phyloP scores from a whole-genome alignment of 495 filamentous ascomycete species.

The Rostrohypoxylon terebratum region DNA sequence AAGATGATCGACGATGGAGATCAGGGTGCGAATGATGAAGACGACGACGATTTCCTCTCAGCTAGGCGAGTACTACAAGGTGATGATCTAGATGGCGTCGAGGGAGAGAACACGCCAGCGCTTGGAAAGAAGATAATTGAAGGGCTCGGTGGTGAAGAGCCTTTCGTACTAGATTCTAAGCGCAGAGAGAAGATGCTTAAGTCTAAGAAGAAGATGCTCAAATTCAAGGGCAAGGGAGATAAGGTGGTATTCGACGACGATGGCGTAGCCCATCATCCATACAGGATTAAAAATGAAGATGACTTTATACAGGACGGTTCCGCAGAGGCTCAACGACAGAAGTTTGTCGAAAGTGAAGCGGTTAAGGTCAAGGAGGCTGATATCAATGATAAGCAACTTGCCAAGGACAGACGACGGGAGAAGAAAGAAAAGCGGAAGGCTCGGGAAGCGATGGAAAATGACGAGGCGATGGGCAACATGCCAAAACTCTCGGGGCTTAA shows the following conservation, averaged over 20 bases:
- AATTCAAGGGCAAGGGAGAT: constrained; percentile 84
- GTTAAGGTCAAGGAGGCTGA: constrained; percentile 81
- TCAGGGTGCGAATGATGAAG: constrained; percentile 54
- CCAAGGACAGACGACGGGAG: constrained; percentile 81
- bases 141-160: constrained; percentile 66
- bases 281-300: constrained; percentile 87
- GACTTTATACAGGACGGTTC: constrained; percentile 79
- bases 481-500: constrained; percentile 47
- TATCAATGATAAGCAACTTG: constrained; percentile 81
- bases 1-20: constrained; percentile 81
- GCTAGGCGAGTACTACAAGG: constrained; percentile 84
- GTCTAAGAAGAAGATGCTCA: constrained; percentile 92
- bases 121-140: constrained; percentile 62
- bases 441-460: constrained; percentile 70
- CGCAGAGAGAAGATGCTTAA: constrained; percentile 91
- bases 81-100: constrained; percentile 56
- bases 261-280: constrained; percentile 81
- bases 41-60: constrained; percentile 83
- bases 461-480: constrained; percentile 56
- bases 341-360: constrained; percentile 79
- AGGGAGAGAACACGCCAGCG: constrained; percentile 46
- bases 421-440: constrained; percentile 89
- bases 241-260: constrained; percentile 95
- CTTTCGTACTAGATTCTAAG: constrained; percentile 88
- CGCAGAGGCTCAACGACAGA: constrained; percentile 76